Evolutionary conservation across 768 basidiomycete genomes (phyloP).

Genomic region (Tricholoma hemisulphureum): DNA sequence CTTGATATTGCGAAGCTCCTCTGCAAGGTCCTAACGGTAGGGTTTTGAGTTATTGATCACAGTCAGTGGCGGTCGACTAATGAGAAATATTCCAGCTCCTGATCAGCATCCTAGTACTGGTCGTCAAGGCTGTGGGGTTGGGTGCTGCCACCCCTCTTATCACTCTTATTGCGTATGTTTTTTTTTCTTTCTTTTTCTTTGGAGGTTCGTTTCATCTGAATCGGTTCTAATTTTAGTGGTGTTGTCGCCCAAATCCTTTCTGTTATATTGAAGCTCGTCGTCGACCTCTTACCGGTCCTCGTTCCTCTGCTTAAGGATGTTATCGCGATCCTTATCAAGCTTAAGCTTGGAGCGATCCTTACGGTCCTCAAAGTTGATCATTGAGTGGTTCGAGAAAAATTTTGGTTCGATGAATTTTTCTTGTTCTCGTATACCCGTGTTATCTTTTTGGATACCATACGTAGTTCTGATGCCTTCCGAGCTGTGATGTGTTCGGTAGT

Average conservation of each 20-base stretch:
- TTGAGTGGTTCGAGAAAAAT: background rate
- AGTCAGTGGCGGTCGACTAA: background rate
- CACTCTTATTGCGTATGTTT: slow-evolving; percentile 12
- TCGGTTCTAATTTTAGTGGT: background rate
- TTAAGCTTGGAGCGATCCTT: slow-evolving; percentile 17
- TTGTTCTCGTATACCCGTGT: too few relatives aligned
- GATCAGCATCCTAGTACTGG: slow-evolving; percentile 3
- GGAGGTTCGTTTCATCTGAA: background rate
- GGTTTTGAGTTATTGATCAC: background rate
- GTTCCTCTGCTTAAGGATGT: slow-evolving; percentile 13
- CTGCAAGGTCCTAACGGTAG: slow-evolving; percentile 9
- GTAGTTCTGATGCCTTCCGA: too few relatives aligned
- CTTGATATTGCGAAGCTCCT: slow-evolving; percentile 13
- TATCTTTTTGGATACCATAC: background rate
- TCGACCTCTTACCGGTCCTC: slow-evolving; percentile 16
- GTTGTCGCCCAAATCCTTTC: slow-evolving; percentile 8
- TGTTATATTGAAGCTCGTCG: slow-evolving; percentile 16
- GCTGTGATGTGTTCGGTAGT: too few relatives aligned
- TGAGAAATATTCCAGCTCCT: background rate
- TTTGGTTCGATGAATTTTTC: too few relatives aligned
- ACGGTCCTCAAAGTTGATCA: slow-evolving; percentile 8
- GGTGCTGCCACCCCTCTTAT: slow-evolving; percentile 7
- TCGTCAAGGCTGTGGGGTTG: slow-evolving; percentile 5
- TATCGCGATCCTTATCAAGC: slow-evolving; percentile 9
- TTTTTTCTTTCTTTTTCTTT: background rate